phyloP scores from a whole-genome alignment of 306 rosid genomes.

The Canavalia ensiformis region DNA sequence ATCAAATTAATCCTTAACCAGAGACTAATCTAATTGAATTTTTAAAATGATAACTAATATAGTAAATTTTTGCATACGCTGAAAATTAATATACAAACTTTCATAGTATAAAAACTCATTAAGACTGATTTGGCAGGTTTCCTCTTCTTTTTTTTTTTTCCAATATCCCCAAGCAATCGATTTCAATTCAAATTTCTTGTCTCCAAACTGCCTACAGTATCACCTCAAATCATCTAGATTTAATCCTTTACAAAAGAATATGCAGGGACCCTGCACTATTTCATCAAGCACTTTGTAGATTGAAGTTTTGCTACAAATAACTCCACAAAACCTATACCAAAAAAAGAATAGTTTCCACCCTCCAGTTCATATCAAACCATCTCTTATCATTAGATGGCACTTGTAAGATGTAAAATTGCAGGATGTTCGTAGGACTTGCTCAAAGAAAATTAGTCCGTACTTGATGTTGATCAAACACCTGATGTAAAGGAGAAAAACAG shows the following conservation, averaged over 20 bases:
- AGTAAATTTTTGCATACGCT: no score
- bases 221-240: slow-evolving; percentile 5
- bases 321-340: not conserved
- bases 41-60: no score
- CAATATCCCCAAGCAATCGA: not conserved
- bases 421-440: slow-evolving; percentile 35
- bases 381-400: not conserved
- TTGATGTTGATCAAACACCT: slow-evolving; percentile 50
- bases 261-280: slow-evolving; percentile 5
- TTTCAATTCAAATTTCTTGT: not conserved
- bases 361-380: slow-evolving; percentile 4
- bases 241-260: slow-evolving; percentile 30
- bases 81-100: no score
- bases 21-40: no score
- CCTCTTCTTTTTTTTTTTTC: not conserved
- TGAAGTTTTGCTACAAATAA: slow-evolving; percentile 21
- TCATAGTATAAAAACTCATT: no score
- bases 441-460: slow-evolving; percentile 31
- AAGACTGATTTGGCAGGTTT: no score
- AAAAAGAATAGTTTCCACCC: slow-evolving; percentile 26
- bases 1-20: no score
- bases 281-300: not conserved
- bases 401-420: slow-evolving; percentile 13
- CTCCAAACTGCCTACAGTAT: not conserved
- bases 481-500: not conserved